Conservation (phyloP, 371 early-diverging fungal species). For the Phascolomyces articulosus region DNA sequence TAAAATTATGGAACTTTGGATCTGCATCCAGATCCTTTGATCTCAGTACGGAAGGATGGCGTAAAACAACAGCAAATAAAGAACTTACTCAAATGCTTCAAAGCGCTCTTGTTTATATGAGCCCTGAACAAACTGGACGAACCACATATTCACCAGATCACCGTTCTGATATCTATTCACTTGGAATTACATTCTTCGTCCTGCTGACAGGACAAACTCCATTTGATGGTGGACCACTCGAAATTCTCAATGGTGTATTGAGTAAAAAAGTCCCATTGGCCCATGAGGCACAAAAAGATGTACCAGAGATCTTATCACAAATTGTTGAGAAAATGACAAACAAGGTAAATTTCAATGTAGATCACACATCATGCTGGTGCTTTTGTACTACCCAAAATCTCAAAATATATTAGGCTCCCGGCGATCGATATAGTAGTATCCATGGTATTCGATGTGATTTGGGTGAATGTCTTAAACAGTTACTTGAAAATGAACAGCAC, state of each 20-base stretch:
- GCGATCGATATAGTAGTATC: slow-evolving; percentile 57
- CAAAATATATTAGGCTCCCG: slow-evolving; percentile 50
- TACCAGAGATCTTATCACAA: slow-evolving; percentile 49
- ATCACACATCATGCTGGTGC: too few relatives aligned
- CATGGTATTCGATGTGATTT: slow-evolving; percentile 60
- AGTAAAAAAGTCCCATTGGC: slow-evolving; percentile 48
- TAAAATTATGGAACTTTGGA: slow-evolving; percentile 49
- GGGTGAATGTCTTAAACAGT: slow-evolving; percentile 44
- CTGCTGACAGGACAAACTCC: slow-evolving; percentile 55
- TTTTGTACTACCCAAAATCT: not conserved
- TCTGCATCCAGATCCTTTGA: slow-evolving; percentile 34
- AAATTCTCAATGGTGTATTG: slow-evolving; percentile 58
- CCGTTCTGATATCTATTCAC: slow-evolving; percentile 59
- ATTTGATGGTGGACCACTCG: slow-evolving; percentile 56
- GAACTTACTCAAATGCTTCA: slow-evolving; percentile 18
- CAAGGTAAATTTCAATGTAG: slow-evolving; percentile 36
- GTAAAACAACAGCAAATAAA: slow-evolving; percentile 39
- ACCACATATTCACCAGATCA: slow-evolving; percentile 61
- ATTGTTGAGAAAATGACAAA: slow-evolving; percentile 63
- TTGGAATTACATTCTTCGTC: slow-evolving; percentile 58
- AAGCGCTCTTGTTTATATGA: slow-evolving; percentile 34
- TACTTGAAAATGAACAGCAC: slow-evolving; percentile 15
- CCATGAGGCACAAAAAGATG: slow-evolving; percentile 48
- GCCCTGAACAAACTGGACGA: slow-evolving; percentile 61
- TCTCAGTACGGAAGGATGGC: slow-evolving; percentile 49